phyloP scores from a whole-genome alignment of 306 rosid genomes.

The Prinsepia uniflora region DNA sequence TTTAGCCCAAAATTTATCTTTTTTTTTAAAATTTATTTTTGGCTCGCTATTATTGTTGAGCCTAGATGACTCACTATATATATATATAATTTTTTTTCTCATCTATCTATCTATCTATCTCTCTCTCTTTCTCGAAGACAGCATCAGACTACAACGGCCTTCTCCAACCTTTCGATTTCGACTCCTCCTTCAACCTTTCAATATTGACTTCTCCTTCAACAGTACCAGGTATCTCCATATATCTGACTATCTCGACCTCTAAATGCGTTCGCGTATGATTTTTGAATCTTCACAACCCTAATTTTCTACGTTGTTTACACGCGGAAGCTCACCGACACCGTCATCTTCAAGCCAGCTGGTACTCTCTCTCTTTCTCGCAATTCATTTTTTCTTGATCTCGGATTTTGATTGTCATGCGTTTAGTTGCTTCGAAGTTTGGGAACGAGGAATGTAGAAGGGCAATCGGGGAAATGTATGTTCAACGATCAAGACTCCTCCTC shows the following conservation, averaged over 20 bases:
- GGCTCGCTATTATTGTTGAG: no score
- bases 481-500: no score
- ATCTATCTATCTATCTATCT: no score
- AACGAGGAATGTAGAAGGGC: neutral
- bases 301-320: constrained; percentile 10
- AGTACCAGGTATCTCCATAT: constrained; percentile 4
- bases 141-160: no score
- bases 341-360: constrained; percentile 25
- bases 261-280: neutral
- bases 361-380: constrained; percentile 7
- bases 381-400: neutral
- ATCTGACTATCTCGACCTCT: neutral
- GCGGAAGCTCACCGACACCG: neutral
- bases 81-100: no score
- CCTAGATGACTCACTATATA: no score
- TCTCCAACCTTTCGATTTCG: no score
- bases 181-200: no score
- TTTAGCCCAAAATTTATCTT: no score
- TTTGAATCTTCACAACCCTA: constrained; percentile 21
- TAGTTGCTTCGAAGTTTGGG: neutral
- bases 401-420: neutral
- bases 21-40: no score
- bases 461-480: neutral
- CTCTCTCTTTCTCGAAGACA: no score
- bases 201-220: no score